These are phyloP conservation scores for Huntiella savannae DNA, from an alignment of 2,329 filamentous ascomycete species.

Conservation along the genomic window DNA sequence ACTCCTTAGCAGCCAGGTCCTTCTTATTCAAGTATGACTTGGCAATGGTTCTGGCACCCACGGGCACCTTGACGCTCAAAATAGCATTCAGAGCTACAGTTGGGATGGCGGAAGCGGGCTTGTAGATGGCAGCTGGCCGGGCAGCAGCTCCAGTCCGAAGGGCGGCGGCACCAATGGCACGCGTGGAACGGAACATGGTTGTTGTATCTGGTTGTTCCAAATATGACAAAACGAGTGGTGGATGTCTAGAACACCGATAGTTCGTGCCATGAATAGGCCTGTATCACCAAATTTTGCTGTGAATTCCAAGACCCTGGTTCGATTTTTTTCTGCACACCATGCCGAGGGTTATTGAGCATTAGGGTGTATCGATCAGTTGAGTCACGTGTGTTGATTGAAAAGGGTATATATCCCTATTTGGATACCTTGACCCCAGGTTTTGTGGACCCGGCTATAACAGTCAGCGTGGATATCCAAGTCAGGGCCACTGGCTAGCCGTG, in stretches of 20 bases:
- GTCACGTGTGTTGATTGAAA: no score
- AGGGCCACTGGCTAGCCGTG: constrained; percentile 2
- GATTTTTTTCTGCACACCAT: no score
- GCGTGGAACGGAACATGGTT: constrained; percentile 8
- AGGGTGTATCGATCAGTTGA: no score
- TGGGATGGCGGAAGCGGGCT: background rate
- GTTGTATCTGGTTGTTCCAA: background rate
- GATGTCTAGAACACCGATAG: no score
- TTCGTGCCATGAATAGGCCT: no score
- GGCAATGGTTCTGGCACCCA: constrained; percentile 20
- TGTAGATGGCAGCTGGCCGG: constrained; percentile 1
- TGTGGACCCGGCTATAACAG: no score
- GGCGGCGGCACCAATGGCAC: background rate
- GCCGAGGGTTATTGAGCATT: no score
- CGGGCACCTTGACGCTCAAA: background rate
- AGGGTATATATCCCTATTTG: no score
- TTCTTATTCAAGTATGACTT: constrained; percentile 26
- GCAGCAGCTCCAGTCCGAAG: constrained; percentile 3
- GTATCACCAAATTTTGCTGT: no score
- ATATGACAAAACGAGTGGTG: background rate
- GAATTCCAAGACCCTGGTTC: no score
- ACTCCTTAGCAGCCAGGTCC: constrained; percentile 23
- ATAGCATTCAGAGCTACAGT: background rate
- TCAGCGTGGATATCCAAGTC: no score
- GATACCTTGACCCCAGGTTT: no score